Evolutionary conservation across 148 eudicot genomes (phyloP).

Genomic region (Vaccinium macrocarpon): DNA sequence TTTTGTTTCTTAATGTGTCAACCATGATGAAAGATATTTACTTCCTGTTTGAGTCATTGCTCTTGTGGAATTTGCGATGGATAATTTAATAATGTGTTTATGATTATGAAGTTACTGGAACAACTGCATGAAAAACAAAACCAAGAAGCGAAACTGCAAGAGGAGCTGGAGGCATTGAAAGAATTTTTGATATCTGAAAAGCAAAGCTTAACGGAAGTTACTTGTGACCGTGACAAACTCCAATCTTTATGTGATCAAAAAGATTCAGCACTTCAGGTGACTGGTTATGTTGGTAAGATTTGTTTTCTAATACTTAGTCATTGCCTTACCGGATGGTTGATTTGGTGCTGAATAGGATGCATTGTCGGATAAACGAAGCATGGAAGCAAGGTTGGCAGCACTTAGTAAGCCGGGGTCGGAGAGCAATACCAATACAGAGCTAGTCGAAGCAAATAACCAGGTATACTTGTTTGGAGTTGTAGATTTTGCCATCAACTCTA

Average conservation of each 20-base stretch:
- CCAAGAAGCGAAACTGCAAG: conserved; percentile 48
- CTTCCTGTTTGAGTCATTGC: neutral
- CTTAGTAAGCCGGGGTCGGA: conserved; percentile 48
- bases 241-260: conserved; percentile 61
- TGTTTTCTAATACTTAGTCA: conserved; percentile 1
- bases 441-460: conserved; percentile 70
- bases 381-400: conserved; percentile 58
- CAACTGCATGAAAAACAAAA: conserved; percentile 72
- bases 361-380: conserved; percentile 57
- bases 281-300: neutral
- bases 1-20: neutral
- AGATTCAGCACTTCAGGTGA: conserved; percentile 77
- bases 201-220: conserved; percentile 48
- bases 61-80: neutral
- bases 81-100: conserved; percentile 13
- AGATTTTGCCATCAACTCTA: neutral
- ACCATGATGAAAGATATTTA: neutral
- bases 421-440: conserved; percentile 54
- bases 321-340: neutral
- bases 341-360: conserved; percentile 46
- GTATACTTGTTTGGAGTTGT: conserved; percentile 26
- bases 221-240: conserved; percentile 48
- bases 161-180: conserved; percentile 66
- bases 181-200: conserved; percentile 48
- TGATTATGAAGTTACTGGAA: conserved; percentile 54